A percentile compares a stretch with the other conserved stretches of the same genome.
These are phyloP conservation scores for Mortierella hygrophila DNA, from an alignment of 192 early-diverging fungal genomes.

Conservation along the genomic window DNA sequence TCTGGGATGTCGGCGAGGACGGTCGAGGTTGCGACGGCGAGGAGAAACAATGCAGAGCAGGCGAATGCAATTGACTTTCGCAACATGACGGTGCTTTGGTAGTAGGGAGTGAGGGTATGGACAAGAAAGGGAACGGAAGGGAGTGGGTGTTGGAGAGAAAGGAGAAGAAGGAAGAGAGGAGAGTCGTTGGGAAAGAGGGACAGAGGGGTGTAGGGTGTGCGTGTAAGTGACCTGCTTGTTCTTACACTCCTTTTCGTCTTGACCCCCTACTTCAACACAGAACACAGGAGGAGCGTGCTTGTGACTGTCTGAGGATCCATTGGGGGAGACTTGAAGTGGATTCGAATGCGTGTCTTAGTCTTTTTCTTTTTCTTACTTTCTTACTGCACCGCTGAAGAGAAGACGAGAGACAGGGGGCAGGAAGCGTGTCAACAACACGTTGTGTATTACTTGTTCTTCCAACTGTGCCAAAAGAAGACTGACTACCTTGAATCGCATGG, in stretches of 20 bases:
- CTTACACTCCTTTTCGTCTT: neutral
- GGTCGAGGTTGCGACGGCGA: conserved; percentile 3
- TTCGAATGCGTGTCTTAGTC: neutral
- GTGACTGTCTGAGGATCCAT: neutral
- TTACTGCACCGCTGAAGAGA: too few species aligned
- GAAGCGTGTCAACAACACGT: too few species aligned
- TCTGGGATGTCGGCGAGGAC: conserved; percentile 19
- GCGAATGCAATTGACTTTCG: neutral
- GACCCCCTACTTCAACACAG: neutral
- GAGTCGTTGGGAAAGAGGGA: neutral
- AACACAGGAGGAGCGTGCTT: neutral
- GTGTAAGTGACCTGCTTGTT: neutral
- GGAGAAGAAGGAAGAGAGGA: neutral
- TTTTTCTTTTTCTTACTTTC: too few species aligned
- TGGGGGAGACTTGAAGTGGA: neutral
- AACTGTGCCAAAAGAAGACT: too few species aligned
- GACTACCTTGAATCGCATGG: too few species aligned
- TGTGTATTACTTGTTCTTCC: too few species aligned
- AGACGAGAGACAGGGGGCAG: too few species aligned
- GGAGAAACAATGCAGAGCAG: neutral
- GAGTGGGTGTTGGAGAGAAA: too few species aligned
- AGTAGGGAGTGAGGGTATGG: neutral
- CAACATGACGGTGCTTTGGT: neutral
- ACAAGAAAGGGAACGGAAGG: neutral
- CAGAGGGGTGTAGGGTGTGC: neutral